These are phyloP conservation scores for Letharia lupina DNA, from an alignment of 495 filamentous ascomycete genomes.

Conservation along the genomic window DNA sequence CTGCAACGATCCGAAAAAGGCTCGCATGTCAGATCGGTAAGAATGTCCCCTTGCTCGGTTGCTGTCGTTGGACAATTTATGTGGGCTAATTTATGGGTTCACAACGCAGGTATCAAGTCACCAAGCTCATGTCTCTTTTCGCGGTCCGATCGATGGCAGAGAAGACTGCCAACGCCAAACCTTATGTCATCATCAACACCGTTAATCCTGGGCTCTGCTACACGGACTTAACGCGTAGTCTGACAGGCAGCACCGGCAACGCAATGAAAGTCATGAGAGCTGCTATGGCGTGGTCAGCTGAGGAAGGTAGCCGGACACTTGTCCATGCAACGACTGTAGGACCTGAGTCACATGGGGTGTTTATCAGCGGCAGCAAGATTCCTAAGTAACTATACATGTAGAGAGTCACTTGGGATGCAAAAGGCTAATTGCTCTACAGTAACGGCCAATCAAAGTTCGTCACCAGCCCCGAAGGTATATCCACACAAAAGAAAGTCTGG, in stretches of 20 bases:
- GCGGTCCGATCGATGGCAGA: slow-evolving; percentile 26
- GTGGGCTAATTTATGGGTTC: neutral
- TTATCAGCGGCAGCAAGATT: slow-evolving; percentile 18
- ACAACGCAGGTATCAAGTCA: slow-evolving; percentile 21
- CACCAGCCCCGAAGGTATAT: slow-evolving; percentile 22
- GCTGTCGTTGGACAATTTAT: neutral
- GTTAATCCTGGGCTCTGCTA: slow-evolving; percentile 44
- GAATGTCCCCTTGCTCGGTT: neutral
- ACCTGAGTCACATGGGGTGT: slow-evolving; percentile 30
- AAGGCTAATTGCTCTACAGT: slow-evolving; percentile 1
- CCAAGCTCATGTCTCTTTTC: slow-evolving; percentile 29
- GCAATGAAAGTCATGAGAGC: slow-evolving; percentile 18
- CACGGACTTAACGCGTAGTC: slow-evolving; percentile 34
- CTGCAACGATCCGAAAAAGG: slow-evolving; percentile 22
- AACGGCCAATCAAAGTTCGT: slow-evolving; percentile 16
- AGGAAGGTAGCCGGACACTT: slow-evolving; percentile 31
- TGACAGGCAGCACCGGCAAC: slow-evolving; percentile 32
- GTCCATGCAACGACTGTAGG: slow-evolving; percentile 29
- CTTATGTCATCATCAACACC: slow-evolving; percentile 42
- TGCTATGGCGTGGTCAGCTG: slow-evolving; percentile 32
- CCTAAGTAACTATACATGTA: slow-evolving; percentile 3
- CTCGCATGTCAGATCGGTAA: slow-evolving; percentile 22
- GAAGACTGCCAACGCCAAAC: slow-evolving; percentile 2
- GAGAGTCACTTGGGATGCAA: neutral
- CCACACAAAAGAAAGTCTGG: slow-evolving; percentile 29